Conservation (phyloP, 306 rosid species). For the Cucumis hystrix region DNA sequence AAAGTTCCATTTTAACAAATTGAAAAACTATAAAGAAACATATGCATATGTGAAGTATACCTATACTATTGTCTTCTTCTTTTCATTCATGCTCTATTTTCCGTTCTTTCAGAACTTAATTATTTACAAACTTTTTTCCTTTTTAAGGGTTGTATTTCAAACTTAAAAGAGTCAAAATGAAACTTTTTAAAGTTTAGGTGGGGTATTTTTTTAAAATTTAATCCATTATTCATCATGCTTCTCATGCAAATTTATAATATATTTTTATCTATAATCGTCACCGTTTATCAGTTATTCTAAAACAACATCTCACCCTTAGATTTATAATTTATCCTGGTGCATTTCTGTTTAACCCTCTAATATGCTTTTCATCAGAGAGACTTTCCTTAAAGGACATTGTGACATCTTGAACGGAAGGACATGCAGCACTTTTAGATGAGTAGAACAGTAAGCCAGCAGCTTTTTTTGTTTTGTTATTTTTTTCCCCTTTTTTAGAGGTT, state of each 20-base stretch:
- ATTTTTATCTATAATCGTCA: neutral
- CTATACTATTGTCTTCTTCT: no score
- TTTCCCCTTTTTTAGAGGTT: neutral
- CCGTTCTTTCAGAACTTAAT: no score
- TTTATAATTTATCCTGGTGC: neutral
- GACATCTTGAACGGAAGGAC: neutral
- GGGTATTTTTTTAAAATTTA: no score
- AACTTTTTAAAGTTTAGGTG: no score
- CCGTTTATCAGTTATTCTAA: neutral
- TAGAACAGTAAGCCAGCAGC: neutral
- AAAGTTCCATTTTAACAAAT: no score
- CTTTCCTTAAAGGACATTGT: conserved; percentile 34
- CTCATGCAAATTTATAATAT: neutral
- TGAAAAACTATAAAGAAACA: no score
- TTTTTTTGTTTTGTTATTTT: neutral
- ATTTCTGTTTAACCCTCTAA: conserved; percentile 3
- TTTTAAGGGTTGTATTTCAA: no score
- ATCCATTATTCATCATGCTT: neutral
- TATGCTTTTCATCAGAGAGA: conserved; percentile 44
- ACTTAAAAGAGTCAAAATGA: no score
- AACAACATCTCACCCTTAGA: neutral
- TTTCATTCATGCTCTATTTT: no score
- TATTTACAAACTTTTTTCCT: no score
- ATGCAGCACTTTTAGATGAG: neutral
- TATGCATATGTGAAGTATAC: no score